Base-by-base conservation (phyloP, 1,139 yeast species). In the Lodderomyces orthopsilosis region DNA sequence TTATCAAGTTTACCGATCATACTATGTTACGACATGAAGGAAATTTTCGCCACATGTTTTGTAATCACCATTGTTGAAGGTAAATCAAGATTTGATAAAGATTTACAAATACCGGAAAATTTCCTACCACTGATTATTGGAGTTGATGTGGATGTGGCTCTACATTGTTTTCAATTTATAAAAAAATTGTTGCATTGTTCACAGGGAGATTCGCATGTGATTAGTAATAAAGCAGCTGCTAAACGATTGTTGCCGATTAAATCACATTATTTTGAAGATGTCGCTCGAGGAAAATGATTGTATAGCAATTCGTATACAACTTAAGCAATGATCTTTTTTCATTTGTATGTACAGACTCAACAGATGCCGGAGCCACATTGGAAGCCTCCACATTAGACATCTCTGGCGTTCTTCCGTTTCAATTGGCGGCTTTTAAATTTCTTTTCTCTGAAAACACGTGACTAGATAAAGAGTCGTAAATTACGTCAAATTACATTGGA, bases 1-100 rank as follows among this genome's bases (percentile, higher is more conserved):
- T 52, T 70, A 21, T 65, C 75, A n/a, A 61, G 72, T 10, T 55
- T 72, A 27, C 78, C 78, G 0, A 48, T 72, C 1, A 54, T 70
- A 28, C 59, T 70, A 14, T 60, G 69, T 10, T 72, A 61, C 50
- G 70, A 67, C 43, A 58, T 63, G 43, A 50, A 55, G 21, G 62
- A 68, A 1, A 46, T 70, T 5, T 70, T 71, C 50, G 75, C 63
- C 9, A 56, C 72, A 4, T 51, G 62, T 47, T 47, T 72, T 24
- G 53, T 71, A 2, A 51, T 68, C 23, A 57, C 63, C 1, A 50
- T 67, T 13, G 33, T 49, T 4, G 74, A 71, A 47, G 73, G 69
- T 2, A 57, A 56, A 37, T 44, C 43, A 18, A 58, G 28, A 32
- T 19, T 15, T 15, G 61, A 62, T 27, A 37, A 37, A 39, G 50